Evolutionary conservation across 345 rosid genomes (phyloP), one percentile per base, ranked within the genome.

Genomic region (Linum usitatissimum): DNA sequence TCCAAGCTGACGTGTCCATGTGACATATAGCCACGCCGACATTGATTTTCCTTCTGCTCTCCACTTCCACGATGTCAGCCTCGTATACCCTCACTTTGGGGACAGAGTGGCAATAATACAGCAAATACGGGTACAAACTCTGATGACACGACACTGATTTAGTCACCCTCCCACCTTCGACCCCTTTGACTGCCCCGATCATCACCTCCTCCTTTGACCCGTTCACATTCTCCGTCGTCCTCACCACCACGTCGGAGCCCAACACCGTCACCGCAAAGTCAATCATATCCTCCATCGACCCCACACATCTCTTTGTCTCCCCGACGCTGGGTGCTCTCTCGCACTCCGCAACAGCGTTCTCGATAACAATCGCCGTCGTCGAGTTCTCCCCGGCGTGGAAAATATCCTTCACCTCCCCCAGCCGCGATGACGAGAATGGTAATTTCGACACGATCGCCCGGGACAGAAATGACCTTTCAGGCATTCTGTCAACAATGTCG

Each of bases 71-170:
- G 48, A 72, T 72, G 28, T 72, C 76, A 0, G 68, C 76, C 48
- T 64, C 69, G 8, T 72, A 72, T 20, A 68, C 76, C 45, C 76
- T 67, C 6, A 72, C 76, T 36, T 20, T 21, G 6, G 76, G 76
- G 19, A 72, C 76, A 28, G 76, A 72, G 53, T 72, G 76, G 17
- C 76, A 72, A 45, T 72, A 72, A 68, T 72, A 72, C 36, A 72
- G 14, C 31, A 72, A 48, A 30, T 72, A 72, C 20, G 76, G 76
- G 59, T 72, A 72, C 69, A 72, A 5, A 30, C 72, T 72, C 6
- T 72, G 76, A 30, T 72, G 76, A 64, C 76, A 72, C 1, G 76
- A 72, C 42, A 72, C 69, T 0, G 72, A 72, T 72, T 72, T 55
- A 0, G 66, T 72, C 66, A 72, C 68, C 9, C 23, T 3, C 15